phyloP scores from a whole-genome alignment of 1,139 yeast species.

The Debaryomyces nepalensis region DNA sequence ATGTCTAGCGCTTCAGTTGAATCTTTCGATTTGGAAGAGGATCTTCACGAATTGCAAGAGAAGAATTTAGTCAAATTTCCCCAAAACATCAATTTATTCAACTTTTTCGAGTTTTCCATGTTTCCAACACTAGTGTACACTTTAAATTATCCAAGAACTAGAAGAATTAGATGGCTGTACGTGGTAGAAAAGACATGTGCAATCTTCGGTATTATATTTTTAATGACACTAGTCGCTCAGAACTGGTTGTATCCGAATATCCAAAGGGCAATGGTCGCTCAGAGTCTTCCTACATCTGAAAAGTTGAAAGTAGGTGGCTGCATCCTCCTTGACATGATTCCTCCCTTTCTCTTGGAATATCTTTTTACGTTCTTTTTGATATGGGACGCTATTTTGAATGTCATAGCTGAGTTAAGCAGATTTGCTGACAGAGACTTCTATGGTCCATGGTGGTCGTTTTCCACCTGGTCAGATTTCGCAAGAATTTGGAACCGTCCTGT shows the following conservation, averaged over 20 bases:
- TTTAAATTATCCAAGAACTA: slow-evolving; percentile 78
- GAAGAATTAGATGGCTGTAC: slow-evolving; percentile 68
- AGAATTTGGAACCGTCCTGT: slow-evolving; percentile 96
- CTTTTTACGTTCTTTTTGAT: slow-evolving; percentile 82
- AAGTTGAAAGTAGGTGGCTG: slow-evolving; percentile 59
- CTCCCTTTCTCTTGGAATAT: slow-evolving; percentile 77
- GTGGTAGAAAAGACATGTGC: slow-evolving; percentile 75
- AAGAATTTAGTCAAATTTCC: slow-evolving; percentile 58
- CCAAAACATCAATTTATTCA: slow-evolving; percentile 61
- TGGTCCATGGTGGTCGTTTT: slow-evolving; percentile 97
- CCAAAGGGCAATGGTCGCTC: slow-evolving; percentile 56
- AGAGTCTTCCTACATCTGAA: slow-evolving; percentile 50
- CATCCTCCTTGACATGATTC: slow-evolving; percentile 73
- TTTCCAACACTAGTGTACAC: slow-evolving; percentile 90
- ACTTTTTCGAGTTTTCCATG: slow-evolving; percentile 81
- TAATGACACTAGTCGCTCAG: slow-evolving; percentile 86
- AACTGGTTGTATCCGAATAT: slow-evolving; percentile 78
- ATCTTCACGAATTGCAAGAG: slow-evolving; percentile 25
- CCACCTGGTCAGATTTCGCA: slow-evolving; percentile 92
- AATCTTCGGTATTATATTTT: slow-evolving; percentile 80
- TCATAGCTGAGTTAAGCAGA: slow-evolving; percentile 81
- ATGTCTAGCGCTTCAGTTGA: slow-evolving; percentile 19
- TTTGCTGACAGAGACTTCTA: slow-evolving; percentile 93
- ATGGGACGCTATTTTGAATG: slow-evolving; percentile 92
- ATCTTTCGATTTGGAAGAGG: slow-evolving; percentile 18